Percentiles rank a stretch among this genome's conserved stretches.
phyloP scores from a whole-genome alignment of 2,329 filamentous ascomycete species.

The Didymella arachidicola region DNA sequence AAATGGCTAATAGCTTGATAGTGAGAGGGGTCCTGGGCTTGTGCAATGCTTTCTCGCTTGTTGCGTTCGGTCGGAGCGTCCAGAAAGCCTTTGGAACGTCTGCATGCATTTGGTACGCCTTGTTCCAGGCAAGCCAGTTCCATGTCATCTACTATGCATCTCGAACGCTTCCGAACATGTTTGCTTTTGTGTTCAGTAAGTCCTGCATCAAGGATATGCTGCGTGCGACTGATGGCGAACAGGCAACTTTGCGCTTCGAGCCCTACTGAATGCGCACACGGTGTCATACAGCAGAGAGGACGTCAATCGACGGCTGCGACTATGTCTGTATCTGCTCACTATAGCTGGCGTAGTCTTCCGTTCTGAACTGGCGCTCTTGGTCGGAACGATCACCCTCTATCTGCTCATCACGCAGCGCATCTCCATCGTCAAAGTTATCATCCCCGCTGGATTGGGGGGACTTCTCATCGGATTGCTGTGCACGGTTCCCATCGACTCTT shows the following conservation, averaged over 20 bases:
- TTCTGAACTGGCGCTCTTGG: slow-evolving; percentile 84
- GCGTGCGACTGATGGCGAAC: not conserved
- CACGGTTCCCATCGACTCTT: slow-evolving; percentile 83
- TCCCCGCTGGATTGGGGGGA: slow-evolving; percentile 71
- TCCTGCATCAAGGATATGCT: slow-evolving; percentile 23
- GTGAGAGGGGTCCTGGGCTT: slow-evolving; percentile 80
- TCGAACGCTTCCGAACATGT: slow-evolving; percentile 93
- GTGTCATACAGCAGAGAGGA: slow-evolving; percentile 45
- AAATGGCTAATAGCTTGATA: slow-evolving; percentile 35
- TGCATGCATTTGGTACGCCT: slow-evolving; percentile 78
- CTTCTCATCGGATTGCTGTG: slow-evolving; percentile 70
- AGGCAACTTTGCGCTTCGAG: slow-evolving; percentile 72
- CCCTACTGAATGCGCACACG: slow-evolving; percentile 58
- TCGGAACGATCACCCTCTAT: slow-evolving; percentile 71
- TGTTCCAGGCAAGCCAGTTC: slow-evolving; percentile 85
- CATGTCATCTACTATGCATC: slow-evolving; percentile 93
- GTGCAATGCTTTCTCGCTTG: slow-evolving; percentile 74
- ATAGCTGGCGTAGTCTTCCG: slow-evolving; percentile 85
- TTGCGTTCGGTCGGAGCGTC: slow-evolving; percentile 71
- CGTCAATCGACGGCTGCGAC: slow-evolving; percentile 61
- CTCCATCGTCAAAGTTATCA: slow-evolving; percentile 63
- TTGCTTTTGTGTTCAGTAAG: slow-evolving; percentile 86
- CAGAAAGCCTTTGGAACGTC: slow-evolving; percentile 71
- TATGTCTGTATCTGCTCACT: slow-evolving; percentile 78
- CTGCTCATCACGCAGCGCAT: slow-evolving; percentile 66